Conservation (phyloP, 208 protist species). For the Crithidia mellificae region DNA sequence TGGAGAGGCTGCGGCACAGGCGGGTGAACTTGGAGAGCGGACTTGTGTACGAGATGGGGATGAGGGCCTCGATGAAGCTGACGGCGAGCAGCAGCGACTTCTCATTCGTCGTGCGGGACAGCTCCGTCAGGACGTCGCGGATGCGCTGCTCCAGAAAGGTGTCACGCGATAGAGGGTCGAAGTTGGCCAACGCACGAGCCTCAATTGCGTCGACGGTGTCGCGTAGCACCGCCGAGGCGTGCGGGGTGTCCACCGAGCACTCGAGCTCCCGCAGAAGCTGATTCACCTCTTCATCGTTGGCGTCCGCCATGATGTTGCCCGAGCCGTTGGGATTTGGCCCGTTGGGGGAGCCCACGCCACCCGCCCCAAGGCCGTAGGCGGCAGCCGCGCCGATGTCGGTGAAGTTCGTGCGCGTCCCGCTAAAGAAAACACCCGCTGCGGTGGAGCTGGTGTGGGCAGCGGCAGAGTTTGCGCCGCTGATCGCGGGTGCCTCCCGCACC, state of each 20-base stretch:
- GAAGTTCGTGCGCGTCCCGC: constrained; percentile 58
- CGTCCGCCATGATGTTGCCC: constrained; percentile 32
- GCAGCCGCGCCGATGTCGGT: constrained; percentile 39
- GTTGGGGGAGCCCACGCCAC: constrained; percentile 27
- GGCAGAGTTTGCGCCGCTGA: constrained; percentile 37
- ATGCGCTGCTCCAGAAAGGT: constrained; percentile 84
- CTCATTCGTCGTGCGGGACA: constrained; percentile 58
- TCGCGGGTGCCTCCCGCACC: constrained; percentile 35
- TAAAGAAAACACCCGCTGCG: constrained; percentile 33
- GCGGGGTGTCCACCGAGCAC: constrained; percentile 63
- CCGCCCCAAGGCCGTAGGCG: constrained; percentile 26
- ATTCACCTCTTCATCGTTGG: constrained; percentile 78
- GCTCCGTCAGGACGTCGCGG: constrained; percentile 74
- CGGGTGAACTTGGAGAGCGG: constrained; percentile 79
- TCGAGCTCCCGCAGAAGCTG: constrained; percentile 79
- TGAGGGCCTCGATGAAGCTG: constrained; percentile 78
- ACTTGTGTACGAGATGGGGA: constrained; percentile 82
- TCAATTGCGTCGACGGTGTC: constrained; percentile 83
- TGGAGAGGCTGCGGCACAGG: constrained; percentile 77
- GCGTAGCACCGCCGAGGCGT: constrained; percentile 67
- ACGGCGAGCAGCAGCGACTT: constrained; percentile 59
- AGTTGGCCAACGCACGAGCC: constrained; percentile 68
- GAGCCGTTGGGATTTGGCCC: constrained; percentile 14
- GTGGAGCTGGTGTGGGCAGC: constrained; percentile 37
- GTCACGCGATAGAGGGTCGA: constrained; percentile 77